Evolutionary conservation across 768 basidiomycete genomes (phyloP), one percentile per base, ranked within the genome.

Genomic region (Russula emetica): DNA sequence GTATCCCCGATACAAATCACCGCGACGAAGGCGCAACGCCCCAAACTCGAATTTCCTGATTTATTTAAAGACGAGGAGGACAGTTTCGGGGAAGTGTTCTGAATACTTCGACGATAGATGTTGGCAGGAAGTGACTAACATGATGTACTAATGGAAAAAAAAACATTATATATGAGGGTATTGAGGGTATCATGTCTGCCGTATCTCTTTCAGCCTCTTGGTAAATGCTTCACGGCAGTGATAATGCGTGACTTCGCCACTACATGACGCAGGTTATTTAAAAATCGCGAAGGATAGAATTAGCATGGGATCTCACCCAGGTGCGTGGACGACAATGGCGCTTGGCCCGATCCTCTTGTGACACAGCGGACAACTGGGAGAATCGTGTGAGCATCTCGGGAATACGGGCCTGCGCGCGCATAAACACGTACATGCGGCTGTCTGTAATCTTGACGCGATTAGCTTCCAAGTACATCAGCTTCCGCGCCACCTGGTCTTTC

Each of bases 211-310:
- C 58, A 88, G 70, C 61, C 76, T 81, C 55, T 74, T 77, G 11
- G 90, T 78, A 71, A 94, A 97, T 0, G 82, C 80, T 72, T 97
- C 95, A 30, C 94, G 87, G 72, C 95, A 98, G 66, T 96, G 91
- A 73, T 95, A 94, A 75, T 98, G 96, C 0, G 94, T 98, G 2
- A 97, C 95, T 75, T 96, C 93, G 10, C 95, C 95, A 55, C 94
- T 97, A 69, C 38, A 54, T 11, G 16, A 14, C 24, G 51, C 18
- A 38, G 20, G 32, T 55, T 40, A 58, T 42, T 10, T 51, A 45
- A 9, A 0, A 5, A 34, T 16, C 8, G 14, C n/a, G 5, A n/a
- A 47, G 22, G 30, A 11, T 16, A 34, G 28, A 52, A 56, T 40
- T 5, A 45, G 1, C n/a, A 54, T 10, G 56, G 50, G 16, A 13